A percentile compares a stretch with the other conserved stretches of the same genome.
phyloP scores from a whole-genome alignment of 2,329 filamentous ascomycete species.

The Pseudogymnoascus sp. region DNA sequence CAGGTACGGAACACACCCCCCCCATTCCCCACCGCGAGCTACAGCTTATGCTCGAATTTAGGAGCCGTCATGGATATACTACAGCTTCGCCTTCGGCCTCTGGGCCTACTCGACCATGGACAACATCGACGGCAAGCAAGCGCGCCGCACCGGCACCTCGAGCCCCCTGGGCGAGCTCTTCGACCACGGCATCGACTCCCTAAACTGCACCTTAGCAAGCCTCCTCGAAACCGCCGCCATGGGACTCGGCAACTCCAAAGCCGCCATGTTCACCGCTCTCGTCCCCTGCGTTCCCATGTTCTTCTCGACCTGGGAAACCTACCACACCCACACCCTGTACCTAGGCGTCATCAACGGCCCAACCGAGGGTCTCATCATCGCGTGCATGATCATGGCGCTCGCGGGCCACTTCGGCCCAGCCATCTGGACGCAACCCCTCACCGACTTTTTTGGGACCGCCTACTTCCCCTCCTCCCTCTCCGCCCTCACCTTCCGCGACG shows the following conservation, averaged over 20 bases:
- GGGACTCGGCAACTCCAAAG: slow-evolving; percentile 74
- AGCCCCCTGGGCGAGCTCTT: slow-evolving; percentile 93
- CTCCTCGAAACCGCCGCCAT: slow-evolving; percentile 87
- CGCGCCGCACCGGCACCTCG: slow-evolving; percentile 85
- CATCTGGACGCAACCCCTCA: slow-evolving; percentile 73
- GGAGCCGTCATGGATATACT: slow-evolving; percentile 88
- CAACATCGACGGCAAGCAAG: slow-evolving; percentile 97
- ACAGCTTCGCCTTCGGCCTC: slow-evolving; percentile 86
- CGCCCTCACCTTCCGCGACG: slow-evolving; percentile 67
- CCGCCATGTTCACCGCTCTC: slow-evolving; percentile 84
- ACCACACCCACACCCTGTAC: slow-evolving; percentile 95
- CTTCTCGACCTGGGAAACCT: slow-evolving; percentile 99
- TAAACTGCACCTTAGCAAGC: slow-evolving; percentile 92
- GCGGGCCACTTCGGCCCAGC: slow-evolving; percentile 82
- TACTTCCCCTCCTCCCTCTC: slow-evolving; percentile 60
- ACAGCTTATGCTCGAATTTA: slow-evolving; percentile 30
- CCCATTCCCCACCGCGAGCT: background rate
- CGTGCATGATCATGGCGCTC: slow-evolving; percentile 73
- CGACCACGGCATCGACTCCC: slow-evolving; percentile 95
- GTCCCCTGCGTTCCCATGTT: slow-evolving; percentile 95
- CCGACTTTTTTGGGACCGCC: slow-evolving; percentile 58
- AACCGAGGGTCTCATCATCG: slow-evolving; percentile 88
- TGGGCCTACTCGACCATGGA: slow-evolving; percentile 99
- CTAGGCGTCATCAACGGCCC: slow-evolving; percentile 95
- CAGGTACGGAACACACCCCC: background rate